phyloP scores from a whole-genome alignment of 2,329 filamentous ascomycete genomes.

The Geoglossum cookeanum region DNA sequence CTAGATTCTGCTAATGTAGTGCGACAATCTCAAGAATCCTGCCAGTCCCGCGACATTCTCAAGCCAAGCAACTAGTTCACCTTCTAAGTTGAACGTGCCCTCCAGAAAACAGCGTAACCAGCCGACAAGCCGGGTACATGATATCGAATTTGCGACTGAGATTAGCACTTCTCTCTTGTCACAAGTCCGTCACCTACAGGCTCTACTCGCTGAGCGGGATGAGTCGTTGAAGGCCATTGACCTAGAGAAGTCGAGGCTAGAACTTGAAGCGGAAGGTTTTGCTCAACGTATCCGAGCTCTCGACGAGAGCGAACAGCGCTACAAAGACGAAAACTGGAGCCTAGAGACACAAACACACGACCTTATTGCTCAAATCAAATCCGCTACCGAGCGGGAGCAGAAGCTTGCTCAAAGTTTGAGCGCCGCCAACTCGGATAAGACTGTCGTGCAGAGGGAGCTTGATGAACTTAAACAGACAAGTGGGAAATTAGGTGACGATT shows the following conservation, averaged over 20 bases:
- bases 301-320: slow-evolving; percentile 86
- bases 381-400: slow-evolving; percentile 65
- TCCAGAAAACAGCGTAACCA: slow-evolving; percentile 83
- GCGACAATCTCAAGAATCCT: neutral
- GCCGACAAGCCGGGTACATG: slow-evolving; percentile 69
- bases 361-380: slow-evolving; percentile 50
- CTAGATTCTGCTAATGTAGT: neutral
- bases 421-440: slow-evolving; percentile 54
- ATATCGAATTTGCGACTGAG: slow-evolving; percentile 96
- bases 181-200: slow-evolving; percentile 84
- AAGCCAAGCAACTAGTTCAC: slow-evolving; percentile 65
- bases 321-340: slow-evolving; percentile 98
- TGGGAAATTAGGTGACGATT: slow-evolving; percentile 63
- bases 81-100: slow-evolving; percentile 73
- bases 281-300: slow-evolving; percentile 62
- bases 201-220: slow-evolving; percentile 69
- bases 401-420: slow-evolving; percentile 58
- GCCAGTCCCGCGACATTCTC: slow-evolving; percentile 53
- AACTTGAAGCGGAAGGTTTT: slow-evolving; percentile 63
- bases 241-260: slow-evolving; percentile 57
- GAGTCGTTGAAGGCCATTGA: slow-evolving; percentile 61
- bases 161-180: slow-evolving; percentile 86
- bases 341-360: slow-evolving; percentile 87
- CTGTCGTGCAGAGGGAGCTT: slow-evolving; percentile 59
- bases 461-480: slow-evolving; percentile 74